Conservation (phyloP, 352 stramenopile genomes). For the Phytophthora melonis region DNA sequence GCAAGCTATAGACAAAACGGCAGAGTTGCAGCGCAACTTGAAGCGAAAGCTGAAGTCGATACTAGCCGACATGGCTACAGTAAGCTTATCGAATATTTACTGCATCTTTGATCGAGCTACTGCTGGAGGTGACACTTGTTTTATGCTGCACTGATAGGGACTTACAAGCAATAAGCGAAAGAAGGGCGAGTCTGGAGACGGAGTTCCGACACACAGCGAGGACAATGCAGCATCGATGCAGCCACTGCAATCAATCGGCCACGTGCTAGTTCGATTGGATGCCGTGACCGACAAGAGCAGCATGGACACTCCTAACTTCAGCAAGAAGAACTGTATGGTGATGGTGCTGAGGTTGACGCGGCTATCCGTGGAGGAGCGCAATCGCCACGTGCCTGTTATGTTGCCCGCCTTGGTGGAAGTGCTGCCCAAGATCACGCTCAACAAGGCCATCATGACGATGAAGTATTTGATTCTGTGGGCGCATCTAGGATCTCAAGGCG, state of each 20-base stretch:
- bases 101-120: too few relatives aligned
- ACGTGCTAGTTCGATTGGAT: background rate
- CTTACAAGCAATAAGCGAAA: background rate
- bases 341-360: background rate
- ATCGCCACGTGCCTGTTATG: background rate
- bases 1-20: background rate
- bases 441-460: background rate
- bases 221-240: background rate
- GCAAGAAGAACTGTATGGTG: background rate
- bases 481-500: background rate
- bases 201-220: background rate
- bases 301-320: background rate
- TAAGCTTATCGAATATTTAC: background rate
- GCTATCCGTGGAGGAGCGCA: background rate
- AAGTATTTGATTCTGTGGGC: background rate
- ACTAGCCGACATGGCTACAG: background rate
- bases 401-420: background rate
- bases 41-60: background rate
- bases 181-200: background rate
- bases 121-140: background rate
- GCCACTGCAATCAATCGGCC: background rate
- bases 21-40: conserved; percentile 7
- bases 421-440: background rate
- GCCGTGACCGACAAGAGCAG: background rate
- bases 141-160: background rate